phyloP scores from a whole-genome alignment of 2,329 filamentous ascomycete species.

The Aspergillus ustus region DNA sequence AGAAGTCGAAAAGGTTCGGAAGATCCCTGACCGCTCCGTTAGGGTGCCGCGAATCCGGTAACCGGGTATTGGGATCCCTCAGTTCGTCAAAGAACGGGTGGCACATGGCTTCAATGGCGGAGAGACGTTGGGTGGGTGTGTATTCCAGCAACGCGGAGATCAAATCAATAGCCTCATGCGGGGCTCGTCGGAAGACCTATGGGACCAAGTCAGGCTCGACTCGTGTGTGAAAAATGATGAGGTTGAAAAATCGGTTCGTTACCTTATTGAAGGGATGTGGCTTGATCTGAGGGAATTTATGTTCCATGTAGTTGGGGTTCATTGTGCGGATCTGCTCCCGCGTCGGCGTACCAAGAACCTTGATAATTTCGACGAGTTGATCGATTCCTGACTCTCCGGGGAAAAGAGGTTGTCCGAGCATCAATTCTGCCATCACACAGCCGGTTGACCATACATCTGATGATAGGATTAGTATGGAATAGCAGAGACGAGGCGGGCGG shows the following conservation, averaged over 20 bases:
- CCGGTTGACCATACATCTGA: constrained; percentile 98
- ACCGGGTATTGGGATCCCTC: constrained; percentile 83
- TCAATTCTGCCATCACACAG: constrained; percentile 98
- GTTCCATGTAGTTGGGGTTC: constrained; percentile 99
- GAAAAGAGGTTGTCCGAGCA: constrained; percentile 97
- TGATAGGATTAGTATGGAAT: constrained; percentile 18
- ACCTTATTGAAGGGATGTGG: constrained; percentile 96
- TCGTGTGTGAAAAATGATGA: neutral
- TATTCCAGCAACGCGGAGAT: constrained; percentile 95
- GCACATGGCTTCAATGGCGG: constrained; percentile 94
- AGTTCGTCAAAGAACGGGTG: constrained; percentile 99
- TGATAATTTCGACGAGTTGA: constrained; percentile 98
- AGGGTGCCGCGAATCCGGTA: constrained; percentile 92
- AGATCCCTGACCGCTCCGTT: constrained; percentile 80
- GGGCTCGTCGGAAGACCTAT: constrained; percentile 93
- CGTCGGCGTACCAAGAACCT: constrained; percentile 94
- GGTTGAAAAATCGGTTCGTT: neutral
- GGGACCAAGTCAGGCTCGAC: constrained; percentile 26
- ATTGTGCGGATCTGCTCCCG: constrained; percentile 98
- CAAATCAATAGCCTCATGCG: constrained; percentile 88
- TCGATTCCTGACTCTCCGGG: constrained; percentile 98
- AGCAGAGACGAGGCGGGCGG: neutral
- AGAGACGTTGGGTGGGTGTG: constrained; percentile 92
- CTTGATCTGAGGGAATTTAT: constrained; percentile 99
- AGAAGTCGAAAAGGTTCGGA: constrained; percentile 89